Base-by-base conservation (phyloP, 768 basidiomycete species). In the Panus rudis region DNA sequence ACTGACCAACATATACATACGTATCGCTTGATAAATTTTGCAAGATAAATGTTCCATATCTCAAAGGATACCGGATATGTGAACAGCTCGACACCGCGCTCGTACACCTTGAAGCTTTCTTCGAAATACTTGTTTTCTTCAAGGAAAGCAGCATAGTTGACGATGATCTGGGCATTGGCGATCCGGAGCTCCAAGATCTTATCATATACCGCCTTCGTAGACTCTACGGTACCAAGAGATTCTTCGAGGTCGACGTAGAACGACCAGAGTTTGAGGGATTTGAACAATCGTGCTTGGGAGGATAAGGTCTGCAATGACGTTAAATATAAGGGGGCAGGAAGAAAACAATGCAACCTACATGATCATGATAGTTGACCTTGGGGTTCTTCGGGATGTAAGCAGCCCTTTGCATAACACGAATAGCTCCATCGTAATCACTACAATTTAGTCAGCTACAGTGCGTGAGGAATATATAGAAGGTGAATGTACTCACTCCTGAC, bases 61-160 rank as follows among this genome's bases (percentile, higher is more conserved):
- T 99, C 96, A 62, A 97, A 98, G 3, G 92, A 93, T 48, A 98
- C 81, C 0, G 96, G 96, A 73, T 90, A 98, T 7, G 93, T 94
- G 70, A 98, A 98, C 23, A 98, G 68, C 51, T 98, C 94, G 8
- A 94, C 91, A 37, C 96, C 96, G 20, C 93, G 82, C 61, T 98
- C 96, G 60, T 97, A 99, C 20, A 94, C 85, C 76, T 92, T 96
- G 79, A 98, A 99, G 62, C 90, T 91, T 56, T 98, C 96, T 54
- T 99, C 96, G 64, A 87, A 99, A 65, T 98, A 99, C 52, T 92
- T 79, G 65, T 97, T 94, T 60, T 97, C 94, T 60, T 98, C 94
- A 37, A 99, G 66, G 74, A 98, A 99, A 4, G 86, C 79, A 2
- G 96, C 93, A 49, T 93, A 98, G 62, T 99, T 98, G 63, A 98